Evolutionary conservation across 208 protist genomes (phyloP).

Genomic region (Sergeia podlipaevii): DNA sequence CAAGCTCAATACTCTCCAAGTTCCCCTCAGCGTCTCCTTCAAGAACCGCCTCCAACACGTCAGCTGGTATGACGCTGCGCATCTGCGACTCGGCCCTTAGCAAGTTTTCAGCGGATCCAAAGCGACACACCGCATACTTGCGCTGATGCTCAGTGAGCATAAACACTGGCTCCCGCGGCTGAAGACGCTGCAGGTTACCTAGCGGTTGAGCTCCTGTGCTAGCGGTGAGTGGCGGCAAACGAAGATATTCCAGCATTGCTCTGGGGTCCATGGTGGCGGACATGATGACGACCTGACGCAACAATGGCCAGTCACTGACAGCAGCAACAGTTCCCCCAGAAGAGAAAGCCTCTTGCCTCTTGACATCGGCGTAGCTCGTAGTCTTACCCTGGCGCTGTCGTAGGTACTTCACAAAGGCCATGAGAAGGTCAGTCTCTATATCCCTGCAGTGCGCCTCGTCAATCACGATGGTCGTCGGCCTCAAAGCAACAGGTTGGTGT

Average conservation of each 20-base stretch:
- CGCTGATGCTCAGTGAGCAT: constrained; percentile 8
- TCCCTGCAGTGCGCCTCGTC: constrained; percentile 80
- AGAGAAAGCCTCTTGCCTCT: background rate
- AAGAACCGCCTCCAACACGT: too few relatives aligned
- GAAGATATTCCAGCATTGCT: constrained; percentile 45
- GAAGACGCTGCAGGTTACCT: background rate
- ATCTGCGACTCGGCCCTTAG: too few relatives aligned
- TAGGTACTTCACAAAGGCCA: constrained; percentile 55
- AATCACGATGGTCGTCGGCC: constrained; percentile 65
- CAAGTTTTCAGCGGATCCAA: too few relatives aligned
- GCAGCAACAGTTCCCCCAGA: background rate
- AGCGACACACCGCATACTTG: background rate
- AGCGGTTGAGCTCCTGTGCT: background rate
- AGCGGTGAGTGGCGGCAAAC: background rate
- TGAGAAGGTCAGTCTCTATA: constrained; percentile 62
- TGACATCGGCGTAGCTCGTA: background rate
- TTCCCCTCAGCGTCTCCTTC: too few relatives aligned
- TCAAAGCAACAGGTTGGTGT: constrained; percentile 7
- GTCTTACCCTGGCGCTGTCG: background rate
- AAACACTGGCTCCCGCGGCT: background rate
- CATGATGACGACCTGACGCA: constrained; percentile 66
- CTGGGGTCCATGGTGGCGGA: constrained; percentile 58
- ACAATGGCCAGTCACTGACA: background rate
- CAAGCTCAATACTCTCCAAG: constrained; percentile 8
- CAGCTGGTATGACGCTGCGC: too few relatives aligned